Base-by-base conservation (phyloP, 2,329 filamentous ascomycete species). In the Fusarium mundagurra region DNA sequence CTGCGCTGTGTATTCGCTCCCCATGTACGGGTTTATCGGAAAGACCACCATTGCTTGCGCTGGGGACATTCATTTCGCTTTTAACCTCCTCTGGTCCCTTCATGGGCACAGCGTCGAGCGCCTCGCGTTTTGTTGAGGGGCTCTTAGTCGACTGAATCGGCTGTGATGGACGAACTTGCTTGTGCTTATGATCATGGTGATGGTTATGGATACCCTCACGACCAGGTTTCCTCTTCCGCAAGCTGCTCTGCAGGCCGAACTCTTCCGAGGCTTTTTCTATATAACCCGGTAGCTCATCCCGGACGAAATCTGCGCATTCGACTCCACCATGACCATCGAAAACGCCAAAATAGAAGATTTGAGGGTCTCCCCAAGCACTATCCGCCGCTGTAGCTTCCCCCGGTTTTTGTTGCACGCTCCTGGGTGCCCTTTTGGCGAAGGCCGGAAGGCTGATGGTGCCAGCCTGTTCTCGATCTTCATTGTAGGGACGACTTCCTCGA, bases 301-400 rank as follows among this genome's bases (percentile, higher is more conserved):
- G 89, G 75, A 98, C 83, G 77, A 98, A 98, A 24, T 92, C 91
- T 68, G 94, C 95, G 82, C 96, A 98, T 81, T 98, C 93, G 27
- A 86, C 89, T 27, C 96, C 96, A 16, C 96, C 96, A 84, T 99
- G 96, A 6, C 96, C 96, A 82, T 99, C 96, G 79, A 98, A 99
- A 3, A 98, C 92, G 3, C 90, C 95, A 87, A 98, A 99, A 83
- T 98, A 99, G 83, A 99, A 99, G 39, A 98, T 92, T 81, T 98
- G 96, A 3, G 96, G 96, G 80, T 98, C 96, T 6, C 96, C 96
- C 72, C 90, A 93, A 4, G 93, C 90, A 73, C 92, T 93, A 66
- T 94, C 93, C 11, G 94, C 94, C 16, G 87, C 90, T 31, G 89
- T 94, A 57, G 89, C 91, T 82, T 91, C 91, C 71, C 86, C 89